Conservation (phyloP, 192 early-diverging fungal genomes). For the Gaertneriomyces sp. region DNA sequence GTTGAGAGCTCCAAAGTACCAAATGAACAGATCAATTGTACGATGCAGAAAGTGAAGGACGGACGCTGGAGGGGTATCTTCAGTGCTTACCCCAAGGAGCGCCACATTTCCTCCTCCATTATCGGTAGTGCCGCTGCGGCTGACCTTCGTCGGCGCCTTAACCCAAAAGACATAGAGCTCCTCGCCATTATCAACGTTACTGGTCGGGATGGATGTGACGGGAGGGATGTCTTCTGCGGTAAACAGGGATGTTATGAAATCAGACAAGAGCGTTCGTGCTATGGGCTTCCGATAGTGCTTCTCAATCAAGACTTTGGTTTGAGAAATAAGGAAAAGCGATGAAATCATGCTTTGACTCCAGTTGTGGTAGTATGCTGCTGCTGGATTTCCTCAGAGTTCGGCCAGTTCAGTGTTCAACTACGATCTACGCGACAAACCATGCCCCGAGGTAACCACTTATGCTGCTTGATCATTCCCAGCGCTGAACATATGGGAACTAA, state of each 20-base stretch:
- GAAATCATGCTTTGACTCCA: too few species aligned
- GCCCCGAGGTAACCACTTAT: too few species aligned
- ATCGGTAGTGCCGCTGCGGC: conserved; percentile 46
- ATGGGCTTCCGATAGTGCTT: conserved; percentile 79
- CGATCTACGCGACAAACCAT: too few species aligned
- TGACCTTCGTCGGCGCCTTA: conserved; percentile 35
- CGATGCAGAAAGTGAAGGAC: conserved; percentile 84
- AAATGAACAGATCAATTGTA: conserved; percentile 69
- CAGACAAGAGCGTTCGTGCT: conserved; percentile 58
- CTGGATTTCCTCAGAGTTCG: too few species aligned
- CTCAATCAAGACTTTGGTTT: conserved; percentile 79
- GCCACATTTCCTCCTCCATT: conserved; percentile 38
- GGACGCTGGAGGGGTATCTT: conserved; percentile 79
- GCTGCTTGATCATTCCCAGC: too few species aligned
- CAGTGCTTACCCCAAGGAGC: conserved; percentile 70
- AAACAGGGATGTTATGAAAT: conserved; percentile 39
- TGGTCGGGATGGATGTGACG: conserved; percentile 38
- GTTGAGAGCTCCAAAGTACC: conserved; percentile 80
- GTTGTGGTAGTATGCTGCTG: too few species aligned
- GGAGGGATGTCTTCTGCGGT: conserved; percentile 59
- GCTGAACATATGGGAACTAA: too few species aligned
- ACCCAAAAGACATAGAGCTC: conserved; percentile 56
- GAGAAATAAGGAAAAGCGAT: neutral
- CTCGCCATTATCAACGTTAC: conserved; percentile 27
- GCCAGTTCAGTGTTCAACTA: too few species aligned